Evolutionary conservation across 805 yeast genomes (phyloP), one percentile per base, ranked within the genome.

Genomic region (Wickerhamiella nectarea): DNA sequence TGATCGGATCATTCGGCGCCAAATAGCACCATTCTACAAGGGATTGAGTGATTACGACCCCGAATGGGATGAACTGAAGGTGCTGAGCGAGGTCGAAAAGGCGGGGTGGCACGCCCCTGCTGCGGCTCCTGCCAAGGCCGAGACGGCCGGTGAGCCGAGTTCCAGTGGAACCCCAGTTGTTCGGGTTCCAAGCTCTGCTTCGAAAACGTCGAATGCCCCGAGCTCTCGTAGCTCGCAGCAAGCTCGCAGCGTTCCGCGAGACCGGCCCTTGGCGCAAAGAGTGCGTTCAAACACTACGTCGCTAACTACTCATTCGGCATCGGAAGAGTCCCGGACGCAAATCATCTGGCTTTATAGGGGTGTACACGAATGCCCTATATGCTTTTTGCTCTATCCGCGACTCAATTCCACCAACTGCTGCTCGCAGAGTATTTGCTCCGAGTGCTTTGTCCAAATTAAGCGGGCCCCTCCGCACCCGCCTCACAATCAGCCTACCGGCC

Each of bases 391-490:
- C 57, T 86, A 79, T 61, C 96, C 97, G 1, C 69, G 72, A 21
- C 61, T 87, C 48, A 91, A 91, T 63, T 60, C 71, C 43, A 79
- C 94, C 7, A 69, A 94, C 36, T 89, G 98, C 61, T 89, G 98
- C 60, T 72, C 74, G 40, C 97, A 89, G 59, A 87, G 94, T 1
- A 86, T 89, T 17, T 91, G 98, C 63, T 73, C 95, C 1, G 97
- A 89, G 62, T 89, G 98, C 58, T 91, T 89, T 71, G 96, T 89
- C 9, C 96, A 89, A 61, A 86, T 89, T 58, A 85, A 83, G 60
- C 71, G 98, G 42, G 65, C 77, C 26, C 94, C 84, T 9, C 97
- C 98, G 0, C 97, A 89, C 62, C 84, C 86, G 26, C 95, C 95
- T 1, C 93, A 85, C 56, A 64, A 59, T 64, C 37, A 52, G 28